Base-by-base conservation (phyloP, 768 basidiomycete species). In the Guyanaporus albipodus region DNA sequence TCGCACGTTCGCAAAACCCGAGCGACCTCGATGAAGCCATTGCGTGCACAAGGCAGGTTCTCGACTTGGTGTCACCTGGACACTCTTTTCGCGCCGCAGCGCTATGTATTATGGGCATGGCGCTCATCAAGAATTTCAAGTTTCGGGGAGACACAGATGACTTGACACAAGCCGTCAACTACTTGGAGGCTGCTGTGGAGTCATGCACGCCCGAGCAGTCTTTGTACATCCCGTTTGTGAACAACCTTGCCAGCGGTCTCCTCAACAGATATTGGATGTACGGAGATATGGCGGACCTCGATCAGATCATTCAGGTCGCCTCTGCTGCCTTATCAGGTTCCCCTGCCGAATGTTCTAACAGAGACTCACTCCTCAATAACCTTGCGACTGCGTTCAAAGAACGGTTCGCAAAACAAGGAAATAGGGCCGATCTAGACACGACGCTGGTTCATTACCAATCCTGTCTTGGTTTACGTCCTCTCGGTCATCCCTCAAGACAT, bases 11-110 rank as follows among this genome's bases (percentile, higher is more conserved):
- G 5, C 44, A 63, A 33, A 49, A 62, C 23, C 37, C 46, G 12
- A 32, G 42, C 6, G 65, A 67, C 36, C 48, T 70, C 18, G 48
- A 61, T 17, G 57, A 63, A 34, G 55, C 57, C 14, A 48, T 71
- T 36, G 19, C 38, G 6, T 31, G 42, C 14, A 39, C 27, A 23
- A 47, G 49, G 46, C 48, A 51, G 24, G 42, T 57, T 26, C 54
- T 66, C 7, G 39, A 52, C n/a, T 29, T 63, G 17, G 54, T 55
- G 14, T 53, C 58, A 17, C 46, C 59, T 22, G 58, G 48, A 4
- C 57, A 64, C 41, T 34, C 50, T 19, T 44, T 44, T 27, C 55
- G 50, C 18, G 47, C 60, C 11, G 6, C 26, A 1, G 42, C 31
- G 15, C 33, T 65, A 6, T 46, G 51, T 46, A 49, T 56, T 34